Conservation (phyloP, 306 rosid species). For the Ziziphus jujuba region DNA sequence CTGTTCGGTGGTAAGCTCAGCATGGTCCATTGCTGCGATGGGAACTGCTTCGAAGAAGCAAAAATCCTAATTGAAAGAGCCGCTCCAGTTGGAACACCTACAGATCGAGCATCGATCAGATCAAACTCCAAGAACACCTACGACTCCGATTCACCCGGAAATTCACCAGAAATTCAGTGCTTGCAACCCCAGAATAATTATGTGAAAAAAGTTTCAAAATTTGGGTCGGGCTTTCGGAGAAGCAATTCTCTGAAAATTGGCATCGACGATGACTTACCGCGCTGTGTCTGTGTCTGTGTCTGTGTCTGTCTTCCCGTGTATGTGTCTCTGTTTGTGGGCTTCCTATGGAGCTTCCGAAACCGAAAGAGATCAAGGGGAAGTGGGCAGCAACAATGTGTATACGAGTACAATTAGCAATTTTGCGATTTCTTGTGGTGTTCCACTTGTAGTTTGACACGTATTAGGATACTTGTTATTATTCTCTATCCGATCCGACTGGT, state of each 20-base stretch:
- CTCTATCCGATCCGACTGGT: too few relatives aligned
- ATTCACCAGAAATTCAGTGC: neutral
- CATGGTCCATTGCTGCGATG: conserved; percentile 56
- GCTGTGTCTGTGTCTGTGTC: neutral
- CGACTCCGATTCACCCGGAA: neutral
- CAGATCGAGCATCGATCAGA: neutral
- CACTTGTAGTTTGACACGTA: too few relatives aligned
- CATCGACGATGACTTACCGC: neutral
- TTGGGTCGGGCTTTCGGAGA: too few relatives aligned
- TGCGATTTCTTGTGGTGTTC: neutral
- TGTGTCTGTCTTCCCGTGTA: neutral
- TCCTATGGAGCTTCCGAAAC: neutral
- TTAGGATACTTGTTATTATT: too few relatives aligned
- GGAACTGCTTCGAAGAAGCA: conserved; percentile 12
- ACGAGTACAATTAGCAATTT: neutral
- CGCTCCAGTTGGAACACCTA: neutral
- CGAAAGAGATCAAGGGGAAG: conserved; percentile 4
- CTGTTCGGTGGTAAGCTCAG: conserved; percentile 83
- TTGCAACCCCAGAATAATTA: neutral
- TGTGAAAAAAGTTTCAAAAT: neutral
- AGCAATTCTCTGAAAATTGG: neutral
- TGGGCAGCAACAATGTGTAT: neutral
- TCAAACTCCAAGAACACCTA: neutral
- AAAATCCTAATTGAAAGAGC: neutral
- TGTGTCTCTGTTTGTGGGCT: too few relatives aligned